These are phyloP conservation scores for Xylaria cubensis DNA, from an alignment of 495 filamentous ascomycete species.

Conservation along the genomic window DNA sequence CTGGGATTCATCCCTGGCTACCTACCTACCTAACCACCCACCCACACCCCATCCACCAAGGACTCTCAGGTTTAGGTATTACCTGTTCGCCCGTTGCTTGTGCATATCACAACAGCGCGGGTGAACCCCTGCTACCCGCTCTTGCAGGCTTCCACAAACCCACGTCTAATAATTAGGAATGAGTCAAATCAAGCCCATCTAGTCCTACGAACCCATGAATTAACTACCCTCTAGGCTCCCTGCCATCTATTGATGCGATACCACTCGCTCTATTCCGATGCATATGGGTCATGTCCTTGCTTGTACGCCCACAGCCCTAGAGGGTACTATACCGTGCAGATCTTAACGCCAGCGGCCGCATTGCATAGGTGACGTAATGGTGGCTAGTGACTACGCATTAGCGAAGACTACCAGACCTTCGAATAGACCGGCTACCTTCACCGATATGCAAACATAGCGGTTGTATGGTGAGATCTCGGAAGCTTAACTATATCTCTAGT, in stretches of 20 bases:
- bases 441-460: conserved; percentile 3
- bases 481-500: conserved; percentile 23
- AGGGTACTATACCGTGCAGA: conserved; percentile 13
- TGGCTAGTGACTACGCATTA: conserved; percentile 15
- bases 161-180: conserved; percentile 1
- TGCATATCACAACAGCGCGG: conserved; percentile 45
- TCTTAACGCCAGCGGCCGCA: conserved; percentile 12
- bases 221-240: conserved; percentile 8
- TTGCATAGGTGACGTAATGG: conserved; percentile 25
- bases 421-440: conserved; percentile 14
- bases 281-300: conserved; percentile 26
- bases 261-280: conserved; percentile 27
- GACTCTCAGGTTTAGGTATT: conserved; percentile 2
- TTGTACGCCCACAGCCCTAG: conserved; percentile 22
- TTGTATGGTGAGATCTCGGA: conserved; percentile 26
- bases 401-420: conserved; percentile 20
- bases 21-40: conserved; percentile 10
- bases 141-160: conserved; percentile 41
- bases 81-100: conserved; percentile 41
- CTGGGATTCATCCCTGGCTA: conserved; percentile 35
- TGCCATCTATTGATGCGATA: conserved; percentile 11
- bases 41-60: neutral
- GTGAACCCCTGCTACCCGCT: conserved; percentile 46
- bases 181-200: conserved; percentile 27
- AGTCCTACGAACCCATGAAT: conserved; percentile 14